Evolutionary conservation across 2,329 filamentous ascomycete species (phyloP), one percentile per base, ranked within the genome.

Genomic region (Phyllosticta citribraziliensis): DNA sequence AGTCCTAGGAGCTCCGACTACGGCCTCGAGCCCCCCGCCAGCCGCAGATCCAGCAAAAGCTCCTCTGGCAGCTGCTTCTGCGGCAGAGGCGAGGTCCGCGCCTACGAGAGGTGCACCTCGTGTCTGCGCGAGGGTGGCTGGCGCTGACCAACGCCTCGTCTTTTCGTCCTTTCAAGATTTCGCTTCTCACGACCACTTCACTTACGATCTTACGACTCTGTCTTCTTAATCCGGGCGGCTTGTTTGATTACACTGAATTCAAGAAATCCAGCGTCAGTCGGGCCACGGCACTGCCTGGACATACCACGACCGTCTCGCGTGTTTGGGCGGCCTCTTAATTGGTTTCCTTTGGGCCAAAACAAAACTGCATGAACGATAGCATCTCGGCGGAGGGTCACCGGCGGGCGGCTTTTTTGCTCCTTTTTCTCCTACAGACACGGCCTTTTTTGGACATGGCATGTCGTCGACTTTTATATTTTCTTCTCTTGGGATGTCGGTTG

Each of bases 1-100:
- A 84, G 82, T 69, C 82, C 82, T 10, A 69, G 74, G 52, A 79
- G 75, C 67, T 73, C 73, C 35, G 78, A 78, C 56, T 76, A 73
- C 62, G 77, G 75, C 20, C 72, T 78, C 24, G 77, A 79, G 54
- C 17, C 40, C 6, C 63, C 68, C 30, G 68, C 69, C 19, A 62
- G 67, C 27, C 60, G 63, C 24, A 67, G 67, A 27, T 66, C 69
- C 25, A 74, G 73, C 67, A 74, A 74, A 57, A 69, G 70, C 12
- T 70, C 70, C 5, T 54, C 61, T 6, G 51, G 51, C 47, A 69
- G 63, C 59, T 75, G 72, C 67, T 71, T 65, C 57, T 75, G 73
- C 62, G 72, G 73, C 27, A 71, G 76, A 17, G 74, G 72, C 8
- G 66, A 69, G 14, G 71, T 78, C 14, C 68, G 70, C 47, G 68